Evolutionary conservation across 2,329 filamentous ascomycete species (phyloP), one percentile per base, ranked within the genome.

Genomic region (Xylaria sp.): DNA sequence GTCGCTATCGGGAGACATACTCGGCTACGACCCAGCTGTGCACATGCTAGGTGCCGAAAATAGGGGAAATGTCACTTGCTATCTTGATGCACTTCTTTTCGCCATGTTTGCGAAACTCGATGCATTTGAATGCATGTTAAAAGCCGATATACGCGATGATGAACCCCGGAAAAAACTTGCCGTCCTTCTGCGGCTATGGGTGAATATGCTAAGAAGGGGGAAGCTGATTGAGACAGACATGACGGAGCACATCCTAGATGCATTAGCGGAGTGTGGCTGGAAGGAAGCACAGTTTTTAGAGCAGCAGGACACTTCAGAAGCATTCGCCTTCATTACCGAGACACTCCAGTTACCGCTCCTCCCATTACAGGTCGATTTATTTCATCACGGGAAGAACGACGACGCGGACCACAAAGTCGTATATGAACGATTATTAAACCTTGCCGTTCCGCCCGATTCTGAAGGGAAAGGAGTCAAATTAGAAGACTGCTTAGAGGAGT

Each of bases 221-320:
- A 92, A 91, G 76, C 84, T 98, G 51, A 94, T 99, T 70, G 92
- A 91, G 53, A 90, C 89, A 3, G 94, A 98, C 77, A 87, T 98
- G 81, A 97, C 93, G 8, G 88, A 92, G 79, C 85, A 93, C 72
- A 86, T 99, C 16, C 94, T 98, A 80, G 89, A 95, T 48, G 86
- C 93, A 10, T 81, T 98, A 47, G 91, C 91, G 21, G 91, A 91
- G 62, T 98, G 94, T 78, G 96, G 95, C 3, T 98, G 96, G 96
- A 83, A 87, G 73, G 94, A 97, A 66, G 94, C 94, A 55, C 87
- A 87, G 25, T 81, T 87, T 66, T 78, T 93, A n/a, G 87, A 90
- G 74, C 96, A 98, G 77, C 96, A 99, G 81, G 96, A 99, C 79
- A 93, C 93, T 0, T 98, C 96, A 0, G 96, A 99, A 80, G 94